Evolutionary conservation across 768 basidiomycete species (phyloP), one percentile per base, ranked within the genome.

Genomic region (Cantharellus anzutake): DNA sequence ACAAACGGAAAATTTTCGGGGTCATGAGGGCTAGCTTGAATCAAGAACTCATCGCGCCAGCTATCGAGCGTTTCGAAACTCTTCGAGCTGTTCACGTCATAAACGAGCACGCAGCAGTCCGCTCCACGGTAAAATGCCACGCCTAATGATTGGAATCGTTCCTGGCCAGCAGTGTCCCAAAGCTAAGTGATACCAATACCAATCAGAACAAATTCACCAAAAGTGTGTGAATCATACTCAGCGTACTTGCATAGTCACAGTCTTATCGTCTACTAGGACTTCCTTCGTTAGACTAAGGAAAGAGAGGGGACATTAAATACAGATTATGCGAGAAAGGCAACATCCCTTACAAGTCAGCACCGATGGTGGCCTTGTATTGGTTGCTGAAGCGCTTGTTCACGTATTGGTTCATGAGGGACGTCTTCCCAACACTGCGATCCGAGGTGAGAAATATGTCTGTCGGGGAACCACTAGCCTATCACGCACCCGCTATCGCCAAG

Each of bases 1-100:
- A 99, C 93, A 67, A 99, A 99, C 3, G 96, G 96, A 72, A 99
- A 99, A 75, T 97, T 97, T 78, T 98, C 96, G 44, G 96, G 93
- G 71, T 98, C 94, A 69, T 94, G 91, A 51, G 96, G 96, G 68
- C 89, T 92, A 5, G 96, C 96, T 74, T 99, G 86, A 66, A 99
- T 96, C 66, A 99, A 80, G 73, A 99, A 99, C 71, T 99, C 96
- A 71, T 99, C 96, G 62, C 96, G 80, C 96, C 96, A 99, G 69
- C 91, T 93, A 73, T 98, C 96, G 55, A 99, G 78, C 37, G 94
- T 93, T 73, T 99, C 96, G 65, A 99, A 99, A 5, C 89, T 93
- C 77, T 99, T 99, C 63, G 86, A 79, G 69, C 89, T 93, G 78
- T 99, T 99, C 63, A 98, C 96, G 70, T 99, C 96, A 72, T 96